Percentiles rank a stretch among this genome's conserved stretches.
Conservation (phyloP, 1,139 yeast genomes). For the Debaryomyces udenii region DNA sequence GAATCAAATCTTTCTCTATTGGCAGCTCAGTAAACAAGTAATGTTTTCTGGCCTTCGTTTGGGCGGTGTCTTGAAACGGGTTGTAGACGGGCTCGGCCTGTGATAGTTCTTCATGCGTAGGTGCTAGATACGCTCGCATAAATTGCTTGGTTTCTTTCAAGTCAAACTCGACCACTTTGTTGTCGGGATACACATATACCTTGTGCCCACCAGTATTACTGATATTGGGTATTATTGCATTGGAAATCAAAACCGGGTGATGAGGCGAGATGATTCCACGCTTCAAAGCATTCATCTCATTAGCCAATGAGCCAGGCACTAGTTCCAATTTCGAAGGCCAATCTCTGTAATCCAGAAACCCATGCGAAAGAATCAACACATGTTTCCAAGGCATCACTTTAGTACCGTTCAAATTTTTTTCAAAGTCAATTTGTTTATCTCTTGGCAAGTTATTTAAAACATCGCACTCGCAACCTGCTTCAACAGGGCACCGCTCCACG, state of each 20-base stretch:
- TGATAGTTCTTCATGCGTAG: conserved; percentile 21
- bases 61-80: conserved; percentile 28
- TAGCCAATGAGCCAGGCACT: conserved; percentile 45
- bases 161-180: conserved; percentile 39
- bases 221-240: conserved; percentile 21
- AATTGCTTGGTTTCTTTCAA: conserved; percentile 39
- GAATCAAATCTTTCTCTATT: conserved; percentile 32
- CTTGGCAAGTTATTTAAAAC: conserved; percentile 44
- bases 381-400: conserved; percentile 58
- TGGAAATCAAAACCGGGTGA: conserved; percentile 58
- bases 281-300: conserved; percentile 33
- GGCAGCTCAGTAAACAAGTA: conserved; percentile 23
- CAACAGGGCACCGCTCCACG: conserved; percentile 48
- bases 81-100: conserved; percentile 27
- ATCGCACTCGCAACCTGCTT: conserved; percentile 69
- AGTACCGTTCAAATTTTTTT: conserved; percentile 47
- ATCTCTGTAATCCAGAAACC: conserved; percentile 27
- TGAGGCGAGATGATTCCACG: conserved; percentile 37
- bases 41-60: conserved; percentile 1
- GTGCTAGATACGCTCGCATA: conserved; percentile 43
- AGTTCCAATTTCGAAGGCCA: conserved; percentile 66
- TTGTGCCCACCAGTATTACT: conserved; percentile 23
- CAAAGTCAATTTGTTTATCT: conserved; percentile 43
- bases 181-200: conserved; percentile 61
- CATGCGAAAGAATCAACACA: conserved; percentile 52